These are phyloP conservation scores for Eucalyptus curtisii DNA, from an alignment of 345 rosid genomes.

Conservation along the genomic window DNA sequence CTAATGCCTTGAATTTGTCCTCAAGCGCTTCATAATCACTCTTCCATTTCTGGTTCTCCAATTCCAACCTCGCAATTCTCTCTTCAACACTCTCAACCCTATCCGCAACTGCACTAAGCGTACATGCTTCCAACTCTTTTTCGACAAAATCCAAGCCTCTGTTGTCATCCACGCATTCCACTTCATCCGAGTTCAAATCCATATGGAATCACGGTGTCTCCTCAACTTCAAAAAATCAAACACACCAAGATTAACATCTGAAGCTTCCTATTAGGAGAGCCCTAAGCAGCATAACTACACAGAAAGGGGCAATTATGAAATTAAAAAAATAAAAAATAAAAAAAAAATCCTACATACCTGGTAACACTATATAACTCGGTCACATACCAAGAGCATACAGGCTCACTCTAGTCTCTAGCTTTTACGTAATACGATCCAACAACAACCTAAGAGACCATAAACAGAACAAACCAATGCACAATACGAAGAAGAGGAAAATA, in stretches of 20 bases:
- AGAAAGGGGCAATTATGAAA: background rate
- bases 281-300: background rate
- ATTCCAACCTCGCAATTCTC: conserved; percentile 24
- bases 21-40: conserved; percentile 22
- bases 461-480: background rate
- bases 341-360: background rate
- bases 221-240: background rate
- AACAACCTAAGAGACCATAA: background rate
- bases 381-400: background rate
- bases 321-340: background rate
- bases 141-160: background rate
- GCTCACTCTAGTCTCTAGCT: background rate
- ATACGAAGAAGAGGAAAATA: background rate
- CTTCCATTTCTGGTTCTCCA: conserved; percentile 15
- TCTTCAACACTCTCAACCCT: conserved; percentile 16
- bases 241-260: background rate
- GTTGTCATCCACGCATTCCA: background rate
- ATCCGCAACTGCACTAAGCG: background rate
- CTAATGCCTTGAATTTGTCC: conserved; percentile 15
- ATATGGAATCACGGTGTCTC: background rate
- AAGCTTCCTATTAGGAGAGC: background rate
- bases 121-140: background rate
- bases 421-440: background rate
- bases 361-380: background rate
- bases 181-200: background rate